Conservation (phyloP, 2,329 filamentous ascomycete genomes). For the Tolypocladium sp. region DNA sequence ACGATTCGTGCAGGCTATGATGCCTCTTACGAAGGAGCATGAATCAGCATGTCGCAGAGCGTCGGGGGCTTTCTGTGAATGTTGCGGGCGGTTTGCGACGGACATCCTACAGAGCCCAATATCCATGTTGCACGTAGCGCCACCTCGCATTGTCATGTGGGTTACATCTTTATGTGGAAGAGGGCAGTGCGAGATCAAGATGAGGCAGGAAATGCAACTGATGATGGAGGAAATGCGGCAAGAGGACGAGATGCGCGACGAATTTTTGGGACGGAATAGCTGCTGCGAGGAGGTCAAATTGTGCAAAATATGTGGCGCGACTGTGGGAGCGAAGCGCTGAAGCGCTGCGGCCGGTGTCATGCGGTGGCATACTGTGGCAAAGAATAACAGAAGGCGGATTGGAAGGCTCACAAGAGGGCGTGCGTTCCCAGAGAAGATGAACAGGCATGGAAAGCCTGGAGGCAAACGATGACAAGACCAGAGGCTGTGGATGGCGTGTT, state of each 20-base stretch:
- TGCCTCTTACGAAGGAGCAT: too few relatives aligned
- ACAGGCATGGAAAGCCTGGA: neutral
- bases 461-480: neutral
- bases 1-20: too few relatives aligned
- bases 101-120: too few relatives aligned
- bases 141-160: too few relatives aligned
- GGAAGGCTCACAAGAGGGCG: neutral
- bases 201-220: neutral
- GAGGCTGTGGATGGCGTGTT: too few relatives aligned
- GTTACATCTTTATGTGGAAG: neutral
- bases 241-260: too few relatives aligned
- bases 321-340: neutral
- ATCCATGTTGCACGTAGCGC: too few relatives aligned
- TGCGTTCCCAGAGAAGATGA: neutral
- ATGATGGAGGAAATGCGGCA: neutral
- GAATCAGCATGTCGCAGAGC: too few relatives aligned
- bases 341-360: neutral
- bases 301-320: neutral
- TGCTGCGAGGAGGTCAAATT: neutral
- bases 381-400: neutral
- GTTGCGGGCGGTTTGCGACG: too few relatives aligned
- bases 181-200: neutral
- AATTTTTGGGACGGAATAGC: too few relatives aligned
- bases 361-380: neutral
- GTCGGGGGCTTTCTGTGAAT: too few relatives aligned